These are phyloP conservation scores for Prunus campanulata DNA, from an alignment of 306 rosid genomes.

Conservation along the genomic window DNA sequence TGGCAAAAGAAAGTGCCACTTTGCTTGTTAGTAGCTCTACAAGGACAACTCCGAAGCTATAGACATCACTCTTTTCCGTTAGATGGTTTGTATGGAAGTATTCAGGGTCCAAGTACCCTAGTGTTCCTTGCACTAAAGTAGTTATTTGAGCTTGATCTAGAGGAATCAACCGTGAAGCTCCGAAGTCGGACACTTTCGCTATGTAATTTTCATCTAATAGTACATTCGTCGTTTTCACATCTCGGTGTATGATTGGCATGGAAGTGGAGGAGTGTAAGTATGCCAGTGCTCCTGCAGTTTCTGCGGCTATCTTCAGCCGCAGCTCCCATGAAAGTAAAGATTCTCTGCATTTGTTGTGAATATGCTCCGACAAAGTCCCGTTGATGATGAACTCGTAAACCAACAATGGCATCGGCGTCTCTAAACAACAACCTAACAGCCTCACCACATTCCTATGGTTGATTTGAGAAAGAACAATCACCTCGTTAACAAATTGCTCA, in stretches of 20 bases:
- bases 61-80: conserved; percentile 29
- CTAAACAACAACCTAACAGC: conserved; percentile 30
- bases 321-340: conserved; percentile 12
- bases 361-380: conserved; percentile 9
- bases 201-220: conserved; percentile 21
- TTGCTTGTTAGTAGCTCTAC: conserved; percentile 33
- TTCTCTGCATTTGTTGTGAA: conserved; percentile 1
- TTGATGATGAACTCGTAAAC: conserved; percentile 30
- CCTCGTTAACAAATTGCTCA: conserved; percentile 30
- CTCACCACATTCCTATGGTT: conserved; percentile 31
- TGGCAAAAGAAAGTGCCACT: conserved; percentile 5
- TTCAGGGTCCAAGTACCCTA: conserved; percentile 30
- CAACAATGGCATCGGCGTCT: conserved; percentile 17
- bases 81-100: conserved; percentile 25
- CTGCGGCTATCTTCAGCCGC: conserved; percentile 29
- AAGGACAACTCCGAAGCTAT: conserved; percentile 30
- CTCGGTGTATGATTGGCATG: conserved; percentile 25
- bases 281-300: conserved; percentile 25
- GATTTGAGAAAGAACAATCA: conserved; percentile 26
- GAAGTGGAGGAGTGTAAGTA: conserved; percentile 20
- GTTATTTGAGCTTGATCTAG: conserved; percentile 1
- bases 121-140: conserved; percentile 13
- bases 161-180: conserved; percentile 14
- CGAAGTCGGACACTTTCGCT: conserved; percentile 11
- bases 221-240: conserved; percentile 22